Conservation (phyloP, 2,329 filamentous ascomycete genomes). For the Sporothrix brunneoviolacea region DNA sequence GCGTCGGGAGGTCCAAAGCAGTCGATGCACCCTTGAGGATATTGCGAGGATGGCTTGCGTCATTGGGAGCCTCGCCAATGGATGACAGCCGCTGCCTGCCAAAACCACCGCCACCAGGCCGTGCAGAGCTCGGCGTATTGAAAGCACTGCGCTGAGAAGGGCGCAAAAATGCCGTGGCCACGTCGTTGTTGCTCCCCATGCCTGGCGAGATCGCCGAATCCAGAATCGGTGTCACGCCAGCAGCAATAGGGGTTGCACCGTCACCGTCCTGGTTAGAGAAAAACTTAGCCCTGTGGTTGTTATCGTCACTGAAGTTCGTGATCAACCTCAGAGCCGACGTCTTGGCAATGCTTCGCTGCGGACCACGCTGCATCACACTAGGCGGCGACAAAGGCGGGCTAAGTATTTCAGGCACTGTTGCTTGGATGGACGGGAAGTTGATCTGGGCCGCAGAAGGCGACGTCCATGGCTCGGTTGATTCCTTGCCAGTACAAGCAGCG, state of each 20-base stretch:
- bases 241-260: constrained; percentile 68
- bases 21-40: constrained; percentile 19
- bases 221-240: constrained; percentile 81
- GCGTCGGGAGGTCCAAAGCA: constrained; percentile 13
- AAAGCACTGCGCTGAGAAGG: constrained; percentile 61
- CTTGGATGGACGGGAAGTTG: constrained; percentile 40
- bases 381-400: constrained; percentile 72
- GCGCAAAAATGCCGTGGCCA: constrained; percentile 60
- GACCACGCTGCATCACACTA: constrained; percentile 47
- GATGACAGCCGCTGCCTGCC: constrained; percentile 64
- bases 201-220: constrained; percentile 70
- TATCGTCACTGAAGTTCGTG: constrained; percentile 70
- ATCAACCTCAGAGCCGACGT: constrained; percentile 83
- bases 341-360: constrained; percentile 63
- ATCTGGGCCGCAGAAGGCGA: constrained; percentile 69
- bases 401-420: constrained; percentile 54
- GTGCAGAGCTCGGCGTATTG: constrained; percentile 62
- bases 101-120: constrained; percentile 54
- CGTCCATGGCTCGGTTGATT: constrained; percentile 80
- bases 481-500: constrained; percentile 83
- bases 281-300: constrained; percentile 54
- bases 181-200: constrained; percentile 56
- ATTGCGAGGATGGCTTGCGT: constrained; percentile 23
- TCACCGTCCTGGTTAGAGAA: constrained; percentile 46
- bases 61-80: constrained; percentile 60